Evolutionary conservation across 257 asterid genomes (phyloP), one percentile per base, ranked within the genome.

Genomic region (Jacaranda mimosifolia): DNA sequence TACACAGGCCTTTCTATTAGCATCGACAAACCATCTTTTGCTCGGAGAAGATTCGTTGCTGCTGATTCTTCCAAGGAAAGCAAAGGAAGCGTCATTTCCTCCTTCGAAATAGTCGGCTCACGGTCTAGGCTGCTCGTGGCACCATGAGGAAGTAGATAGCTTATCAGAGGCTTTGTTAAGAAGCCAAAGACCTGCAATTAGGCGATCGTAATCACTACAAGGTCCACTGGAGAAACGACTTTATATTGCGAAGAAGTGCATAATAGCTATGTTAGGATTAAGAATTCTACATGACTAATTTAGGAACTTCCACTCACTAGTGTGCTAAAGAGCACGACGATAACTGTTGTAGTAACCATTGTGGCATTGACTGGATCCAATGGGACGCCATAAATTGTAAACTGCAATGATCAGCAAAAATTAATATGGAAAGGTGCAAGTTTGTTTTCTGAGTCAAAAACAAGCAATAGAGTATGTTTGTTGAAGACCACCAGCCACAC

Each of bases 1-100:
- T 83, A 85, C 3, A 89, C 97, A 0, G 99, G 98, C 75, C 97
- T 89, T 36, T 91, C 97, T 19, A 93, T 88, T 9, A 95, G 84
- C 98, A 87, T 89, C 9, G 96, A 81, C 83, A 95, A 75, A 72
- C 94, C 78, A 49, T 93, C 94, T 66, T 89, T 91, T 5, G 94
- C 98, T 0, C 94, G 88, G 15, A 18, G 53, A 38, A 95, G 82
- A 68, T 91, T 91, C 4, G 90, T 79, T 17, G 89, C 63, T n/a
- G 96, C 91, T 60, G 99, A 95, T 88, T 89, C 97, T n/a, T 93
- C 94, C 4, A 86, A 82, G 0, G 97, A 93, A 45, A 93, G 94
- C 65, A 95, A 80, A 68, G 98, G 99, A 49, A 93, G 96, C n/a
- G 35, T 86, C 89, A 90, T 46, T 17, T 90, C 89, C 45, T 91